These are phyloP conservation scores for Cladobotryum mycophilum DNA, from an alignment of 2,329 filamentous ascomycete species.

Conservation along the genomic window DNA sequence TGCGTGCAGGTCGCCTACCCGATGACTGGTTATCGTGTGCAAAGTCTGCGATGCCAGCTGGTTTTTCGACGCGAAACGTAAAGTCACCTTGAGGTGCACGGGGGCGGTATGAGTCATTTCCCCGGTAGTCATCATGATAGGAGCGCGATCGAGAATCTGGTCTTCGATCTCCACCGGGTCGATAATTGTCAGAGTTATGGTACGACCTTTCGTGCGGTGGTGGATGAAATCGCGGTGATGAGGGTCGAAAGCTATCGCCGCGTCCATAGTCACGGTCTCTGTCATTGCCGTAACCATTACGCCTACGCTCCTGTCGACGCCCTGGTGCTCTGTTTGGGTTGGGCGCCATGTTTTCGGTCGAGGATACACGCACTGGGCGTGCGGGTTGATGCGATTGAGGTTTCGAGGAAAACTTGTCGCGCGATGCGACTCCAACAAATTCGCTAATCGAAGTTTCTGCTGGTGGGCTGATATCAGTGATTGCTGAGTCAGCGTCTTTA, in stretches of 20 bases:
- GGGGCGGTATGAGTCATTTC: conserved; percentile 24
- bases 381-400: background rate
- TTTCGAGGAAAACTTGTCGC: background rate
- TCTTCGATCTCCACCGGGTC: conserved; percentile 21
- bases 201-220: conserved; percentile 13
- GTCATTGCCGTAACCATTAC: conserved; percentile 12
- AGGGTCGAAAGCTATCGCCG: conserved; percentile 7
- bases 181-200: conserved; percentile 24
- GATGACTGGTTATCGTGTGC: conserved; percentile 15
- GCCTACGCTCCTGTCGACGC: conserved; percentile 10
- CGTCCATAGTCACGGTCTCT: conserved; percentile 9
- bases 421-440: background rate
- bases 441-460: background rate
- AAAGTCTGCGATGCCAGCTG: conserved; percentile 39
- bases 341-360: background rate
- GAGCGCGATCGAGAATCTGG: conserved; percentile 15
- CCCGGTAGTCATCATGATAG: conserved; percentile 19
- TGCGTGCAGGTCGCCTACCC: conserved; percentile 15
- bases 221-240: conserved; percentile 7
- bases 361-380: background rate
- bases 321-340: conserved; percentile 4
- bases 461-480: background rate
- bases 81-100: conserved; percentile 43
- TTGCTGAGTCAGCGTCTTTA: background rate
- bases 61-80: conserved; percentile 49